Evolutionary conservation across 176 grass and related monocot genomes (phyloP).

Genomic region (Rhynchospora breviuscula): DNA sequence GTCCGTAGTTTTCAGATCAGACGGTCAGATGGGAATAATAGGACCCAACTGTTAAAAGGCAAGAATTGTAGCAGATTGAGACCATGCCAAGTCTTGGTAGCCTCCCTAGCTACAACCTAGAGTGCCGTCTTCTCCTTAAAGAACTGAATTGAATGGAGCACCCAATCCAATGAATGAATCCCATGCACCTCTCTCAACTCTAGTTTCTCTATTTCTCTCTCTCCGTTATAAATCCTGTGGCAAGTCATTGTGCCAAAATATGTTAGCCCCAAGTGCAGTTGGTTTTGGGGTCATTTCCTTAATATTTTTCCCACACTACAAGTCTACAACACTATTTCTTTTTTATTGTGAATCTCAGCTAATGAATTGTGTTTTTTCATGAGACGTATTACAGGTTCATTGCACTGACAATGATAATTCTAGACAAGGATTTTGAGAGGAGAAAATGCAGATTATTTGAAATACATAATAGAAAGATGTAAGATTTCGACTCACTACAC

Average conservation of each 20-base stretch:
- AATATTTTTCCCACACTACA: no score
- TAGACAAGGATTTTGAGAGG: no score
- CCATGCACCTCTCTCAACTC: not conserved
- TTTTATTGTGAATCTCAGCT: no score
- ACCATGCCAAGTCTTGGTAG: not conserved
- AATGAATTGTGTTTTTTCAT: no score
- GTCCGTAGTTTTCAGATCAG: not conserved
- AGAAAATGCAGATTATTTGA: no score
- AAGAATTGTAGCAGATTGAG: not conserved
- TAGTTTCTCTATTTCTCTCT: not conserved
- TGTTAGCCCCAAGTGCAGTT: not conserved
- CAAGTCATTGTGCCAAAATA: not conserved
- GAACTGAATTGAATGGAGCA: slow-evolving; percentile 25
- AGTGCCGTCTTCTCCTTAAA: not conserved
- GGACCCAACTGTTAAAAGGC: not conserved
- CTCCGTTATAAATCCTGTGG: not conserved
- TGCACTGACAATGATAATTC: no score
- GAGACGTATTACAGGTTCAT: no score
- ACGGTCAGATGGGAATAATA: not conserved
- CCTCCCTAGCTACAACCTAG: not conserved
- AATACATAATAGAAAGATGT: no score
- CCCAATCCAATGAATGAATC: slow-evolving; percentile 23
- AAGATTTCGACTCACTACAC: not conserved
- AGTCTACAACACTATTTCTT: no score
- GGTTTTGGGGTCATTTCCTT: not conserved